A percentile compares a stretch with the other conserved stretches of the same genome.
Conservation (phyloP, 2,329 filamentous ascomycete species). For the Pseudogymnoascus sp. region DNA sequence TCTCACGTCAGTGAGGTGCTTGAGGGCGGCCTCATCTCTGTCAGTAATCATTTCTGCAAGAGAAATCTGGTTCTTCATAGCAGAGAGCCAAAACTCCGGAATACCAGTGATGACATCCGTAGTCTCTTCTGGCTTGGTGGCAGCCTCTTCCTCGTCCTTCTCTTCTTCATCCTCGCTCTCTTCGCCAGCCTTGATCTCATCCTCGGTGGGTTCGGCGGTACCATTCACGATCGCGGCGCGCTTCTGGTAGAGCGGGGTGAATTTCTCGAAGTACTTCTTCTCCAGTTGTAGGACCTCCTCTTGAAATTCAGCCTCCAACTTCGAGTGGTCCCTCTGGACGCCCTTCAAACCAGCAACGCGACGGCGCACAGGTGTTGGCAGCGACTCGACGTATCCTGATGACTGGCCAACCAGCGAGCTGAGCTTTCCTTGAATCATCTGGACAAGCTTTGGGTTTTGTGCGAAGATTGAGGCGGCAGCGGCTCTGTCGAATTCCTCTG, state of each 20-base stretch:
- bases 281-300: constrained; percentile 96
- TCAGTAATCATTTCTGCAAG: constrained; percentile 98
- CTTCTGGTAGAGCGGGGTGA: constrained; percentile 94
- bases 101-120: constrained; percentile 63
- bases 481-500: constrained; percentile 85
- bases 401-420: constrained; percentile 88
- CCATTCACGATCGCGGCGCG: constrained; percentile 91
- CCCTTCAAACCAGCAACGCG: constrained; percentile 94
- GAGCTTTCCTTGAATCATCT: constrained; percentile 96
- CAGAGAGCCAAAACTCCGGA: constrained; percentile 98
- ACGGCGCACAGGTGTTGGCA: constrained; percentile 80
- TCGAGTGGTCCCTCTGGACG: constrained; percentile 97
- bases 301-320: constrained; percentile 97
- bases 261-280: constrained; percentile 99
- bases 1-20: constrained; percentile 82
- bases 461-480: constrained; percentile 89
- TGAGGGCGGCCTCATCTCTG: constrained; percentile 87
- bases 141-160: constrained; percentile 41
- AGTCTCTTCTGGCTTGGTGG: constrained; percentile 43
- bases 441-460: constrained; percentile 86
- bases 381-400: constrained; percentile 95
- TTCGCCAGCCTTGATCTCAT: constrained; percentile 81
- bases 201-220: constrained; percentile 71
- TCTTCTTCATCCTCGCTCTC: constrained; percentile 64
- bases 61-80: constrained; percentile 99